phyloP scores from a whole-genome alignment of 208 protist genomes.

The Trypanosoma conorhini region DNA sequence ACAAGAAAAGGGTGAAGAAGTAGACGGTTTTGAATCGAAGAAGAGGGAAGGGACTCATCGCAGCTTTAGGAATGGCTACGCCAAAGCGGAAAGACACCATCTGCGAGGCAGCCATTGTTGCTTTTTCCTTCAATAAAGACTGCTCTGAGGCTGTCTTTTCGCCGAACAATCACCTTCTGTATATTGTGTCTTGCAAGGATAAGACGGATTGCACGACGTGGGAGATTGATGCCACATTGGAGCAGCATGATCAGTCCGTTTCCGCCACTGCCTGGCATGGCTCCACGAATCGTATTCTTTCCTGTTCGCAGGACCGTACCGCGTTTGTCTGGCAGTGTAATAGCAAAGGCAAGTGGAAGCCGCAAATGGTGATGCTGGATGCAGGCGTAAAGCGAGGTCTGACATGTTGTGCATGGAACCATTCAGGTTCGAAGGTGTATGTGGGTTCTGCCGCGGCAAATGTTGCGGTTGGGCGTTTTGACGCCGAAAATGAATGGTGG shows the following conservation, averaged over 20 bases:
- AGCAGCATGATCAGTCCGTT: slow-evolving; percentile 41
- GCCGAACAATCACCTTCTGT: slow-evolving; percentile 35
- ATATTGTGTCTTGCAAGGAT: slow-evolving; percentile 31
- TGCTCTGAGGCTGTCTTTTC: slow-evolving; percentile 30
- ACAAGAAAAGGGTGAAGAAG: not conserved
- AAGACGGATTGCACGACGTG: slow-evolving; percentile 27
- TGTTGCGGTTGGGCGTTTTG: slow-evolving; percentile 66
- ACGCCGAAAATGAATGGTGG: slow-evolving; percentile 51
- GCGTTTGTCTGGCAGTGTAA: slow-evolving; percentile 37
- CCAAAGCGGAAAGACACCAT: slow-evolving; percentile 27
- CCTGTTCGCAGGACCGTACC: slow-evolving; percentile 35
- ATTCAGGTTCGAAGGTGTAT: slow-evolving; percentile 48
- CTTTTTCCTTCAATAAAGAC: slow-evolving; percentile 31
- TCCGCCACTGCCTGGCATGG: slow-evolving; percentile 34
- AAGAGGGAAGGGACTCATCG: not conserved
- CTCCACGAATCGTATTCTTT: slow-evolving; percentile 28
- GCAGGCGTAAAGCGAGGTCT: slow-evolving; percentile 33
- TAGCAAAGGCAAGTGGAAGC: slow-evolving; percentile 33
- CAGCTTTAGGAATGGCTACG: slow-evolving; percentile 1
- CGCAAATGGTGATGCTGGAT: slow-evolving; percentile 37
- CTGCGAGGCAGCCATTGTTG: slow-evolving; percentile 30
- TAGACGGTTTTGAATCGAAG: not conserved
- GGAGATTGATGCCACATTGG: slow-evolving; percentile 29
- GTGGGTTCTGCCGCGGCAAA: slow-evolving; percentile 47
- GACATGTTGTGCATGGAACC: slow-evolving; percentile 48